phyloP scores from a whole-genome alignment of 2,329 filamentous ascomycete genomes.

The Phialemonium atrogriseum region DNA sequence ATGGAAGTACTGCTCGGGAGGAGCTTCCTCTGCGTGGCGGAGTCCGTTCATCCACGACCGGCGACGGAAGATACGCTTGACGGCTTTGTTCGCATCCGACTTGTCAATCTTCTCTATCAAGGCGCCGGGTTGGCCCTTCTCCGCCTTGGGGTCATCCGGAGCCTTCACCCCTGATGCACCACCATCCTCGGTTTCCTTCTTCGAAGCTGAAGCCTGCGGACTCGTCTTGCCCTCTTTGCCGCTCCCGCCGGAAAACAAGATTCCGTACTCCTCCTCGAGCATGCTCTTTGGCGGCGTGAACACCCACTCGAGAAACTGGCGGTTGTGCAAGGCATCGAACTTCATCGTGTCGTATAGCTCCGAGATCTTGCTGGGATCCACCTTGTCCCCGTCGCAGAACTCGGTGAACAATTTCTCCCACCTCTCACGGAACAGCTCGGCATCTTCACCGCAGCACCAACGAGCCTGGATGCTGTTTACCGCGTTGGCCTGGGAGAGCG shows the following conservation, averaged over 20 bases:
- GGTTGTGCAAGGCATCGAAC: conserved; percentile 94
- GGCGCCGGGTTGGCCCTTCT: conserved; percentile 17
- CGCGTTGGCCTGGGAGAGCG: conserved; percentile 52
- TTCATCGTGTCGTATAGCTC: conserved; percentile 99
- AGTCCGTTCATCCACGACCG: conserved; percentile 51
- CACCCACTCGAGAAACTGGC: conserved; percentile 93
- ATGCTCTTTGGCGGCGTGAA: conserved; percentile 81
- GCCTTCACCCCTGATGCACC: neutral
- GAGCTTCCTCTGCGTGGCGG: conserved; percentile 45
- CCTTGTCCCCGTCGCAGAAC: conserved; percentile 94
- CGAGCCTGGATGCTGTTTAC: conserved; percentile 71
- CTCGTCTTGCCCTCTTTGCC: conserved; percentile 12
- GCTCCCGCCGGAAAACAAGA: conserved; percentile 18
- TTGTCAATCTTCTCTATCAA: conserved; percentile 32
- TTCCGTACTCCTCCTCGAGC: conserved; percentile 60
- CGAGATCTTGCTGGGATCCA: conserved; percentile 96
- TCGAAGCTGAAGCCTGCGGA: conserved; percentile 10
- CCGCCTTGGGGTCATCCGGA: conserved; percentile 8
- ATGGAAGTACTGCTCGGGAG: conserved; percentile 74
- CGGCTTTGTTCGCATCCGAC: conserved; percentile 24
- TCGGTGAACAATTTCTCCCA: conserved; percentile 98
- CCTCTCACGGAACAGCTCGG: conserved; percentile 87
- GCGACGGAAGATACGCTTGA: conserved; percentile 48
- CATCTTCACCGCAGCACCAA: conserved; percentile 95
- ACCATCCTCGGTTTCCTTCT: conserved; percentile 31